Evolutionary conservation across 2,329 filamentous ascomycete species (phyloP).

Genomic region (Catunica adiposa): DNA sequence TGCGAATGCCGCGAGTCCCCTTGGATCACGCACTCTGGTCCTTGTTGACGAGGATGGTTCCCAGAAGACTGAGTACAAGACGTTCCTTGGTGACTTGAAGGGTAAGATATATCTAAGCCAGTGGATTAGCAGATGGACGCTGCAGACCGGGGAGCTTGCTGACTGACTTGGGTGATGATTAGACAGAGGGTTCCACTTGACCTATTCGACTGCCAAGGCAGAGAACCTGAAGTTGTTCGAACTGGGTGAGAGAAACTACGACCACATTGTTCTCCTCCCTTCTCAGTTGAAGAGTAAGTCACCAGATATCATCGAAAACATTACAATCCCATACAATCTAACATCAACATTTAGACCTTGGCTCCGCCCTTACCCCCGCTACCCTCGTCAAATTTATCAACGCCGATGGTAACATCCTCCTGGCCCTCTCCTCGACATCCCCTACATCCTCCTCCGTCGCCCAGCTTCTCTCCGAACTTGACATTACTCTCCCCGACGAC

Average conservation of each 20-base stretch:
- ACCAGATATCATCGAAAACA: background rate
- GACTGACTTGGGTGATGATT: slow-evolving; percentile 3
- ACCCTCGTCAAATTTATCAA: slow-evolving; percentile 83
- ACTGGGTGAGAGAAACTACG: slow-evolving; percentile 74
- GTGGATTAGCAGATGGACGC: background rate
- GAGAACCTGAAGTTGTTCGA: slow-evolving; percentile 62
- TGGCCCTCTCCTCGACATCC: slow-evolving; percentile 60
- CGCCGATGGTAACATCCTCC: slow-evolving; percentile 74
- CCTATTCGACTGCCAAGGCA: slow-evolving; percentile 70
- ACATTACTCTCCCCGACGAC: slow-evolving; percentile 73
- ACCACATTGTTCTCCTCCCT: slow-evolving; percentile 80
- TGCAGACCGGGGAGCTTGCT: slow-evolving; percentile 14
- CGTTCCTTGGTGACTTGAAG: slow-evolving; percentile 58
- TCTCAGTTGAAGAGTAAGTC: slow-evolving; percentile 68
- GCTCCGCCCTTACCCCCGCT: slow-evolving; percentile 73
- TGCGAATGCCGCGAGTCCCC: slow-evolving; percentile 61
- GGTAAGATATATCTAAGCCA: slow-evolving; percentile 27
- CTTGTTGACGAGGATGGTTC: slow-evolving; percentile 59
- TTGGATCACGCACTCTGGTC: slow-evolving; percentile 66
- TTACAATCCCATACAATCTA: background rate
- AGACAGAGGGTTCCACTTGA: slow-evolving; percentile 72
- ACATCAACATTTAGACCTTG: slow-evolving; percentile 45
- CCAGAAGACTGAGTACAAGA: slow-evolving; percentile 69
- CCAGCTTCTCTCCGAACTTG: slow-evolving; percentile 70
- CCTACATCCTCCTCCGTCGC: slow-evolving; percentile 56